Evolutionary conservation across 129 eudicot species (phyloP), one percentile per base, ranked within the genome.

Genomic region (Calendula officinalis): DNA sequence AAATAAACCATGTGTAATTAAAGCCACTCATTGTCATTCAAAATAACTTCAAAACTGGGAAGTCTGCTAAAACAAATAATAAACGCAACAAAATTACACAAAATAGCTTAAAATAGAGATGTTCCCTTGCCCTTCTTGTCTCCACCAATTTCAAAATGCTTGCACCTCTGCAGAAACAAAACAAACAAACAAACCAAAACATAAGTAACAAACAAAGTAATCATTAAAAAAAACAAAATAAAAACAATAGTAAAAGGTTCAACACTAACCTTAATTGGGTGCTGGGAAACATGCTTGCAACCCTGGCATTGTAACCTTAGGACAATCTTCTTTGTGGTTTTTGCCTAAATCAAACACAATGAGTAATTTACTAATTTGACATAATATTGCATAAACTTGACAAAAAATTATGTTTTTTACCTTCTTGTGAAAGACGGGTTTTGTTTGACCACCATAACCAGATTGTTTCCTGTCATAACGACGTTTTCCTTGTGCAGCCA

Each of bases 391-490:
- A 55, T 32, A 17, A 33, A 33, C 11, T 55, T 5, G 15, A 7
- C 40, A 41, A 41, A 41, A 12, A 37, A 2, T 1, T 51, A 64
- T 32, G 10, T 8, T 40, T 39, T 48, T 34, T 6, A 76, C 81
- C 81, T 76, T 76, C 72, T 76, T 76, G 76, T 76, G 81, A 49
- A 76, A 76, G 40, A 76, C 81, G 11, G 81, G 81, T 72, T 76
- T 76, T 12, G 81, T 76, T 37, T 76, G 81, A 7, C 81, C 81
- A 76, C 81, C 81, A 64, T 76, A 76, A 56, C 81, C 81, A 2
- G 81, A 76, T 54, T 76, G 81, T 37, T 76, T 76, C 72, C 81
- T 65, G 67, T 76, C 81, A 56, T 76, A 76, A 63, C 81, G 76
- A 9, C 81, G 81, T 40, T 76, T 76, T 62, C 81, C 81, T 39